Base-by-base conservation (phyloP, 371 early-diverging fungal genomes). In the Mortierella sp. region DNA sequence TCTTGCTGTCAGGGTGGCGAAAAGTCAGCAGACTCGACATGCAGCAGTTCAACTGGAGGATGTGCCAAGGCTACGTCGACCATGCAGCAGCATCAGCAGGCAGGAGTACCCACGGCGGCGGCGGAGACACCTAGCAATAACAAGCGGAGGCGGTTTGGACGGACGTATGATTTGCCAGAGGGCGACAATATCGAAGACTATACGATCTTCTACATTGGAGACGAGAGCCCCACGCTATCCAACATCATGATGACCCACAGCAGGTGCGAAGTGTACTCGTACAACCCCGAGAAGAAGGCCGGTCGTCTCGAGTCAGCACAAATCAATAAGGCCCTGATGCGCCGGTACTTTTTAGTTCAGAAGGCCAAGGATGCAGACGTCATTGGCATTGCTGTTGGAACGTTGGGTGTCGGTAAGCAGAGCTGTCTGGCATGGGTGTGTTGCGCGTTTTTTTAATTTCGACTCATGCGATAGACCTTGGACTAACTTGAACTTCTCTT, bases 331-430 rank as follows among this genome's bases (percentile, higher is more conserved):
- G 90, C 95, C 73, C 79, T 98, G 57, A 95, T 94, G 91, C 71
- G 73, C 74, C 91, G 95, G 50, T 96, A 94, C 83, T 92, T 91
- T 72, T 88, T 96, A 84, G 94, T 98, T 26, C 97, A 98, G 87
- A 95, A 95, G 76, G 98, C 98, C n/a, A 94, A 93, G 77, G 98
- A 98, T 88, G 96, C 98, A 1, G 92, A 95, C 71, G 94, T 97
- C 13, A 92, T 99, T 83, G 99, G 98, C 37, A 96, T 99, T 48
- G 97, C 98, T 14, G 96, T 97, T n/a, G 99, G 99, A 34, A 98
- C 99, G 0, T 89, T 98, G 43, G 98, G 97, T 46, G 97, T 97
- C 37, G 94, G 96, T 96, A 91, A 88, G 92, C 86, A 28, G n/a
- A 71, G 21, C 24, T 69, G n/a, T 46, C 11, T 43, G n/a, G 48